A percentile compares a stretch with the other conserved stretches of the same genome.
phyloP scores from a whole-genome alignment of 1,284 basidiomycete genomes.

The Tremellales sp. region DNA sequence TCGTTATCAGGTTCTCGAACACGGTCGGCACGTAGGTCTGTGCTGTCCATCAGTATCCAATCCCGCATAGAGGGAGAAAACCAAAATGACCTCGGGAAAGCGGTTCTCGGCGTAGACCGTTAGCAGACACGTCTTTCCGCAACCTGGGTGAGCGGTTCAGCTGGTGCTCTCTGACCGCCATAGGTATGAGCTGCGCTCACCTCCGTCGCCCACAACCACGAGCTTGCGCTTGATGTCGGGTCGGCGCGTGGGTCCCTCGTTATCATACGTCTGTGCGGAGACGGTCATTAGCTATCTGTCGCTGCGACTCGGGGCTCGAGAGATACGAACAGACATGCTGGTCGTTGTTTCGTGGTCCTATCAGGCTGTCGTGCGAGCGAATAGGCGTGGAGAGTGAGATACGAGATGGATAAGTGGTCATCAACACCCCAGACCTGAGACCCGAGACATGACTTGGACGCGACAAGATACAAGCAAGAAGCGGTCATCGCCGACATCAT shows the following conservation, averaged over 20 bases:
- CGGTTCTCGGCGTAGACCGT: conserved; percentile 84
- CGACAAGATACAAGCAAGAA: too few relatives aligned
- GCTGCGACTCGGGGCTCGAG: too few relatives aligned
- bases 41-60: not conserved
- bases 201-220: conserved; percentile 65
- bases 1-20: conserved; percentile 95
- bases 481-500: not conserved
- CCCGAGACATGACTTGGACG: too few relatives aligned
- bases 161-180: not conserved
- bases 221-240: conserved; percentile 84
- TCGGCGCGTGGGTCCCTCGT: conserved; percentile 41
- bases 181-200: conserved; percentile 22
- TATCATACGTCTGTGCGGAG: conserved; percentile 18
- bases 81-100: conserved; percentile 78
- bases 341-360: too few relatives aligned
- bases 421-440: too few relatives aligned
- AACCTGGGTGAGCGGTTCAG: conserved; percentile 45
- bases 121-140: conserved; percentile 57
- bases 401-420: too few relatives aligned
- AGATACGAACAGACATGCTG: too few relatives aligned
- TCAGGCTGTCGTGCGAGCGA: too few relatives aligned
- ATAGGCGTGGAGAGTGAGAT: too few relatives aligned
- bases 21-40: conserved; percentile 97
- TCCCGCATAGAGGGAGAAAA: conserved; percentile 2
- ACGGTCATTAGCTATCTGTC: too few relatives aligned